Percentiles rank a stretch among this genome's conserved stretches.
Conservation (phyloP, 306 rosid species). For the Sicyos baderoa region DNA sequence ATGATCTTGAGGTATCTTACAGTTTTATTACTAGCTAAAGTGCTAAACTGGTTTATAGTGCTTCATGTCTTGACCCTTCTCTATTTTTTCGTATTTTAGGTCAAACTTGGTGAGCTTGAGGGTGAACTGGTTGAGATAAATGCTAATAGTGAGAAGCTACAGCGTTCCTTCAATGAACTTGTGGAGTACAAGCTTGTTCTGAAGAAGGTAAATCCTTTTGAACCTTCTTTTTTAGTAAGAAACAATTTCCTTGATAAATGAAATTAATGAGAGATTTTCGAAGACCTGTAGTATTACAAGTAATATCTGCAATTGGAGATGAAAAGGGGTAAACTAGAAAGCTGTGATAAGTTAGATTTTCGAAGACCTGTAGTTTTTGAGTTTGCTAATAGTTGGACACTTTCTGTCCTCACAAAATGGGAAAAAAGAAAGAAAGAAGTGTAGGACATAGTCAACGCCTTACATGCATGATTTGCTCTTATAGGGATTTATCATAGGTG, state of each 20-base stretch:
- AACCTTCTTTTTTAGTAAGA: no score
- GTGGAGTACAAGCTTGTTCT: conserved; percentile 81
- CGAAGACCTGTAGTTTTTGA: neutral
- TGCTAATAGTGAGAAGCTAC: conserved; percentile 88
- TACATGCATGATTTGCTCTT: neutral
- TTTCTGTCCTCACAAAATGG: neutral
- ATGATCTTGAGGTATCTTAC: conserved; percentile 65
- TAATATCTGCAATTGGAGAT: no score
- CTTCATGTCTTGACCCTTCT: neutral
- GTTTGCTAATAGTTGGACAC: neutral
- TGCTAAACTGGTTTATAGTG: conserved; percentile 1
- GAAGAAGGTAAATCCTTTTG: conserved; percentile 62
- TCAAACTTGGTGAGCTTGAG: conserved; percentile 83
- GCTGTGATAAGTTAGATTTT: neutral
- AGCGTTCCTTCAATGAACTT: conserved; percentile 77
- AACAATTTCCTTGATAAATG: no score
- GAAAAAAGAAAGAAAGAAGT: neutral
- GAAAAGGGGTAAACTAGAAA: no score
- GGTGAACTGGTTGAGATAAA: conserved; percentile 79
- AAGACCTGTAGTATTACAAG: no score
- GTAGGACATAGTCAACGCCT: neutral
- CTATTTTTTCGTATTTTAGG: conserved; percentile 36
- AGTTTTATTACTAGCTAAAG: conserved; percentile 12
- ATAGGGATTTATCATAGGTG: neutral
- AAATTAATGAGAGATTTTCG: no score